These are phyloP conservation scores for Trametes punicea DNA, from an alignment of 768 basidiomycete species.

Conservation along the genomic window DNA sequence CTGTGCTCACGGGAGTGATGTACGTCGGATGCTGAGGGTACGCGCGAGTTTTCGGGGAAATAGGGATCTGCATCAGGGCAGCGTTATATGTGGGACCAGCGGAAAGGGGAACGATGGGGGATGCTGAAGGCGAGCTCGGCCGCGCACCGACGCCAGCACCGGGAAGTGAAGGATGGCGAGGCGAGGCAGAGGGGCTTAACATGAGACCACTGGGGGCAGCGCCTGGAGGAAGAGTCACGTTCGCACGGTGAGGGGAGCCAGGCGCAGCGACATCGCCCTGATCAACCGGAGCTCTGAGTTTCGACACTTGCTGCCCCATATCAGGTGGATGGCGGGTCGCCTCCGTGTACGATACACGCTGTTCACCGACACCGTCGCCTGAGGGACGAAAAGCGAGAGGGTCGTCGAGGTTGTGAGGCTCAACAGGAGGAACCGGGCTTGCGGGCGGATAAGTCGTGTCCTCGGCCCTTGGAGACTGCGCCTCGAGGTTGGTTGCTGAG, in stretches of 20 bases:
- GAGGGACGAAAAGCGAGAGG: slow-evolving; percentile 9
- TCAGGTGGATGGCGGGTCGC: slow-evolving; percentile 15
- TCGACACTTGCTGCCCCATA: slow-evolving; percentile 28
- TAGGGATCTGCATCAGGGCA: slow-evolving; percentile 47
- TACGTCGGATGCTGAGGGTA: slow-evolving; percentile 76
- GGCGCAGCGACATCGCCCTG: slow-evolving; percentile 3
- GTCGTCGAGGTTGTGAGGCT: slow-evolving; percentile 7
- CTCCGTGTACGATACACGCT: slow-evolving; percentile 1
- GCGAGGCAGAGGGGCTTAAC: slow-evolving; percentile 35
- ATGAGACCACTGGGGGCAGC: slow-evolving; percentile 19
- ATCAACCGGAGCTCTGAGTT: slow-evolving; percentile 2
- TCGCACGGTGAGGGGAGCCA: slow-evolving; percentile 6
- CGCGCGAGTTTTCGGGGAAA: slow-evolving; percentile 64
- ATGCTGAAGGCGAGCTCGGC: slow-evolving; percentile 32
- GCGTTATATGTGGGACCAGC: slow-evolving; percentile 28
- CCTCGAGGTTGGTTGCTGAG: slow-evolving; percentile 10
- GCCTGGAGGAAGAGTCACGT: slow-evolving; percentile 15
- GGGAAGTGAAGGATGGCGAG: slow-evolving; percentile 47
- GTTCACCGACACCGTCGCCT: slow-evolving; percentile 7
- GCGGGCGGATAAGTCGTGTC: slow-evolving; percentile 18
- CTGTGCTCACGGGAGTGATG: slow-evolving; percentile 52
- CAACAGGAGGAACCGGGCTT: slow-evolving; percentile 7
- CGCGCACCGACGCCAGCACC: slow-evolving; percentile 33
- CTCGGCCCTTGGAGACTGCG: slow-evolving; percentile 18
- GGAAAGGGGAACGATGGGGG: slow-evolving; percentile 56